Evolutionary conservation across 2,329 filamentous ascomycete genomes (phyloP).

Genomic region (Myrmaecium sp.): DNA sequence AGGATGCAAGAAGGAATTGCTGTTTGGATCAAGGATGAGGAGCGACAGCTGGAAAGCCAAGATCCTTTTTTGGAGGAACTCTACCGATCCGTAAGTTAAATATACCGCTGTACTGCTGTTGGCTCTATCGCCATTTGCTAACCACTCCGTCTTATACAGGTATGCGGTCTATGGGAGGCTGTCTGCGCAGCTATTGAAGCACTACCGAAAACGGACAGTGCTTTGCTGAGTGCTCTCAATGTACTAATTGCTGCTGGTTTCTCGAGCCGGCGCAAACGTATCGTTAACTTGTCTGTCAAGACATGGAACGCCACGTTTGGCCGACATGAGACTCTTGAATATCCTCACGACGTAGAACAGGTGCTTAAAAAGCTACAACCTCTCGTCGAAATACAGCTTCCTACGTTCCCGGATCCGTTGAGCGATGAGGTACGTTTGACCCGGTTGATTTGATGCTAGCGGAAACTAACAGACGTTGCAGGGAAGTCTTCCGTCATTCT

Average conservation of each 20-base stretch:
- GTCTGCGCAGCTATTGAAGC: constrained; percentile 37
- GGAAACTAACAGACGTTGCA: too few relatives aligned
- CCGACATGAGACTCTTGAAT: constrained; percentile 39
- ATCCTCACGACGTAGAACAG: constrained; percentile 45
- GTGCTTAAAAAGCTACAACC: constrained; percentile 45
- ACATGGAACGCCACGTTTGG: constrained; percentile 61
- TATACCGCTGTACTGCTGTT: constrained; percentile 13
- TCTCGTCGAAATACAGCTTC: constrained; percentile 34
- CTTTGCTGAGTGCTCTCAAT: constrained; percentile 37
- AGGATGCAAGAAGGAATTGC: constrained; percentile 45
- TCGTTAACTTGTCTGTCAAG: constrained; percentile 34
- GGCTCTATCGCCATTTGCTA: constrained; percentile 3
- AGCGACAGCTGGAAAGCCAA: constrained; percentile 12
- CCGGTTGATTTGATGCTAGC: too few relatives aligned
- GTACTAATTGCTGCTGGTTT: constrained; percentile 35
- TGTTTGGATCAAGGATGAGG: constrained; percentile 45
- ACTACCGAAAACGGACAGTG: constrained; percentile 40
- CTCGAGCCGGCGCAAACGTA: constrained; percentile 31
- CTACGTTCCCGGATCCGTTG: constrained; percentile 25
- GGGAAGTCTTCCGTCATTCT: too few relatives aligned
- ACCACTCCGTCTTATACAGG: constrained; percentile 13
- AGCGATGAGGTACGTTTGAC: constrained; percentile 19
- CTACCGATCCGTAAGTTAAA: constrained; percentile 34
- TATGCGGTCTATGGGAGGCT: constrained; percentile 22
- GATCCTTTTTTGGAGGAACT: too few relatives aligned